Base-by-base conservation (phyloP, 345 rosid genomes). In the Combretum micranthum region DNA sequence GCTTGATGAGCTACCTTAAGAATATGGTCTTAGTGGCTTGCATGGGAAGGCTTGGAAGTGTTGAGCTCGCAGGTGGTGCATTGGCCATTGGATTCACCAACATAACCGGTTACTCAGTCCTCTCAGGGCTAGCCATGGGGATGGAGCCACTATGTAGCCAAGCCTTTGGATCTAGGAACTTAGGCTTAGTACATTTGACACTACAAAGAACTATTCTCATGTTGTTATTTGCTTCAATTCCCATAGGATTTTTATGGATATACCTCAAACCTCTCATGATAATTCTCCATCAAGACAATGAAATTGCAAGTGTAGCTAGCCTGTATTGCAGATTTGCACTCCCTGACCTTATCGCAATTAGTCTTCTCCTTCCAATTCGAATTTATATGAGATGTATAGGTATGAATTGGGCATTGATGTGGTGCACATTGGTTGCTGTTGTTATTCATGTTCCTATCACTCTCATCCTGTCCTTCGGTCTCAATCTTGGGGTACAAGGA, bases 61-160 rank as follows among this genome's bases (percentile, higher is more conserved):
- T 88, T 1, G 98, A 92, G 74, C 88, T 92, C 0, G 98, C 98
- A 0, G 95, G 93, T 1, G 98, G 98, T 14, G 88, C 96, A 3
- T 70, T 92, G 45, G 95, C 98, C 37, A 72, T 88, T 15, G 96
- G 98, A 20, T 86, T 92, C 82, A 83, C 95, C 53, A 92, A 92
- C 77, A 84, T 92, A 61, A 88, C 90, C 7, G 98, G 98, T 52
- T 88, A 92, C 65, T 88, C 98, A 0, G 87, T 92, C 53, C 76
- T 92, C 10, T 86, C 93, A 0, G 98, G 98, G 39, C 72, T 92
- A 4, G 95, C 98, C 26, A 75, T 71, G 74, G 96, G 98, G 42
- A 88, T 92, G 96, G 98, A 92, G 65, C 87, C 96, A 15, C 70
- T 92, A 6, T 88, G 96, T 16, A 75, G 95, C 61, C 98, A 92